phyloP scores from a whole-genome alignment of 2,329 filamentous ascomycete genomes.

The Stagonosporopsis cucurbitacearum region DNA sequence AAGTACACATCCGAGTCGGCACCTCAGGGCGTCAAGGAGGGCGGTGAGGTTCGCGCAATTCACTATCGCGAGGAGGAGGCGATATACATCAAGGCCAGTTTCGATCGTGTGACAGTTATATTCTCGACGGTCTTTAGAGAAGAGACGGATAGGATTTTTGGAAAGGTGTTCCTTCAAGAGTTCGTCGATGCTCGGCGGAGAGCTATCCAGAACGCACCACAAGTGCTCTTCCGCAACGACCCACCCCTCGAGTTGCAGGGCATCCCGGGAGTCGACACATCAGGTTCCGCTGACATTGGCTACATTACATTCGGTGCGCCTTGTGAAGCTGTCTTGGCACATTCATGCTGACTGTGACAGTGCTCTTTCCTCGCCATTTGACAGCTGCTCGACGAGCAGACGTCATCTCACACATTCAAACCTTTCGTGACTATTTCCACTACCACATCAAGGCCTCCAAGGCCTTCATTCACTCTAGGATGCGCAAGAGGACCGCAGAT shows the following conservation, averaged over 20 bases:
- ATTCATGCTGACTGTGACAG: constrained; percentile 55
- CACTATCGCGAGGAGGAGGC: constrained; percentile 99
- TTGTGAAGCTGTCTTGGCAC: constrained; percentile 15
- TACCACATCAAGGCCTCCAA: constrained; percentile 99
- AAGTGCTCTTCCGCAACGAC: constrained; percentile 95
- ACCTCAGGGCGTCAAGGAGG: constrained; percentile 86
- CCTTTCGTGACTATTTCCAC: constrained; percentile 99
- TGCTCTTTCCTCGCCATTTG: constrained; percentile 94
- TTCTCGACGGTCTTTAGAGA: constrained; percentile 98
- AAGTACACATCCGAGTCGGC: constrained; percentile 94
- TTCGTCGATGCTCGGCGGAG: constrained; percentile 95
- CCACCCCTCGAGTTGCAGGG: constrained; percentile 89
- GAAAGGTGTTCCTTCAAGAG: constrained; percentile 97
- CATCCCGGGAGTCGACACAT: constrained; percentile 76
- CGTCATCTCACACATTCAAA: constrained; percentile 98
- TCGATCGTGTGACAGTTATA: constrained; percentile 97
- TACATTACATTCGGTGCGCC: constrained; percentile 94
- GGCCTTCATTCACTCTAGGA: constrained; percentile 97
- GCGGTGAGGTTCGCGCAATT: constrained; percentile 91
- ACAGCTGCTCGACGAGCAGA: constrained; percentile 89
- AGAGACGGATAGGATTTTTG: constrained; percentile 96
- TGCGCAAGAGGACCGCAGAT: constrained; percentile 96
- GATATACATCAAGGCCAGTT: constrained; percentile 97
- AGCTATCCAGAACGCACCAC: constrained; percentile 96
- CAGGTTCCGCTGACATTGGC: constrained; percentile 83